These are phyloP conservation scores for Wickerhamiella brachini DNA, from an alignment of 805 yeast species.

Conservation along the genomic window DNA sequence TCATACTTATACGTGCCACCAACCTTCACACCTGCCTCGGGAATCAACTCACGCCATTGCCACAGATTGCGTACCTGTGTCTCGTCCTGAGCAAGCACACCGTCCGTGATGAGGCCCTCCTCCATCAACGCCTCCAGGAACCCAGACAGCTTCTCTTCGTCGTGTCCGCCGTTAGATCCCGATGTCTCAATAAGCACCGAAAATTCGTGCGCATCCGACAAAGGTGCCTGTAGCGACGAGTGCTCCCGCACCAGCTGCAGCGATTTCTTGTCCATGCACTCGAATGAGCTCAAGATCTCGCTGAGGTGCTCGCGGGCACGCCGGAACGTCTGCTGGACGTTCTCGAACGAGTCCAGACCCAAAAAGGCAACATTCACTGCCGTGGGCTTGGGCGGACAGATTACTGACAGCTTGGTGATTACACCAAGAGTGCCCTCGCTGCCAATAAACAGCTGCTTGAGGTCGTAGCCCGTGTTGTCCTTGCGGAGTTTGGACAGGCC, in stretches of 20 bases:
- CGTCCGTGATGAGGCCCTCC: conserved; percentile 73
- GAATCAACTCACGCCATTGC: conserved; percentile 91
- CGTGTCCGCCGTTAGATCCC: conserved; percentile 91
- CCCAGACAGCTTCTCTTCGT: conserved; percentile 72
- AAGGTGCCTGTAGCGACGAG: conserved; percentile 51
- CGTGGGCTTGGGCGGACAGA: conserved; percentile 80
- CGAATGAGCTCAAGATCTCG: conserved; percentile 83
- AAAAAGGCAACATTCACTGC: conserved; percentile 77
- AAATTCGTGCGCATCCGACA: conserved; percentile 73
- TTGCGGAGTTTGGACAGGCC: conserved; percentile 77
- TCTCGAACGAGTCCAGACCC: conserved; percentile 65
- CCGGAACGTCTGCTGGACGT: conserved; percentile 66
- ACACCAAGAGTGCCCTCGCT: conserved; percentile 86
- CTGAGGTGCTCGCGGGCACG: conserved; percentile 65
- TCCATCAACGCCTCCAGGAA: conserved; percentile 81
- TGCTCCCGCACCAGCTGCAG: conserved; percentile 42
- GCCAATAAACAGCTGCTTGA: conserved; percentile 85
- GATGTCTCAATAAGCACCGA: conserved; percentile 87
- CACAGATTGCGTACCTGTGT: conserved; percentile 71
- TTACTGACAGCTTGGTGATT: conserved; percentile 75
- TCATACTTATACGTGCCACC: conserved; percentile 98
- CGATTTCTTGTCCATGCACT: conserved; percentile 58
- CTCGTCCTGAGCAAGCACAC: conserved; percentile 92
- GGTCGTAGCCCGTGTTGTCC: conserved; percentile 89
- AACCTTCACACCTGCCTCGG: conserved; percentile 70